Evolutionary conservation across 2,329 filamentous ascomycete species (phyloP), one percentile per base, ranked within the genome.

Genomic region (Ceratocystis alfenasii): DNA sequence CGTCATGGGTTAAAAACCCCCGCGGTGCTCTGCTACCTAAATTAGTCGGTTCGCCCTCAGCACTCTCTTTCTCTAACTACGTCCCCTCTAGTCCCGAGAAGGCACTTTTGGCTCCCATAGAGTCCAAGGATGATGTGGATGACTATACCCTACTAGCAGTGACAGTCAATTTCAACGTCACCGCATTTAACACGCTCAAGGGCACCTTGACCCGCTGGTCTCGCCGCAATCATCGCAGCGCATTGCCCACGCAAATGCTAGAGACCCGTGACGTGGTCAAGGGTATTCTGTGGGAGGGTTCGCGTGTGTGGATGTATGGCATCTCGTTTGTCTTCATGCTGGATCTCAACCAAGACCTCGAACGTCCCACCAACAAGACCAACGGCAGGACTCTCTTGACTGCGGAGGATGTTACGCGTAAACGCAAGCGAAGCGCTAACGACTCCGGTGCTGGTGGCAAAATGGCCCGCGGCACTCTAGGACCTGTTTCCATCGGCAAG

Each of bases 261-360:
- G 83, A 85, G 69, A 82, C 91, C 28, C 84, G 87, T 68, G 91
- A 96, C 73, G 81, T 89, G 53, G 88, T 88, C 65, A 93, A 93
- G 78, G 92, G 91, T 2, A 85, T 86, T 30, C 75, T 96, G 48
- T 97, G 93, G 92, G 88, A 95, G 72, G 79, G 87, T 0, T 78
- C 79, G 33, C 83, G 93, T 15, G 76, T 93, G 6, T 97, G 93
- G 90, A 77, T 97, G 22, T 96, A 95, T 72, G 92, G 93, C 5
- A 83, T 85, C 50, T 86, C 83, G 0, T 97, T 91, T 81, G 75
- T 99, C 28, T 91, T 89, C 77, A 97, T 97, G 92, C 84, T 99
- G 68, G 91, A 97, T 74, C 78, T 95, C 36, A 83, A 83, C 22
- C 82, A 83, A 71, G 87, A 96, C 73, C 81, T 94, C 62, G 73